Evolutionary conservation across 2,329 filamentous ascomycete species (phyloP).

Genomic region (Cercospora sp.): DNA sequence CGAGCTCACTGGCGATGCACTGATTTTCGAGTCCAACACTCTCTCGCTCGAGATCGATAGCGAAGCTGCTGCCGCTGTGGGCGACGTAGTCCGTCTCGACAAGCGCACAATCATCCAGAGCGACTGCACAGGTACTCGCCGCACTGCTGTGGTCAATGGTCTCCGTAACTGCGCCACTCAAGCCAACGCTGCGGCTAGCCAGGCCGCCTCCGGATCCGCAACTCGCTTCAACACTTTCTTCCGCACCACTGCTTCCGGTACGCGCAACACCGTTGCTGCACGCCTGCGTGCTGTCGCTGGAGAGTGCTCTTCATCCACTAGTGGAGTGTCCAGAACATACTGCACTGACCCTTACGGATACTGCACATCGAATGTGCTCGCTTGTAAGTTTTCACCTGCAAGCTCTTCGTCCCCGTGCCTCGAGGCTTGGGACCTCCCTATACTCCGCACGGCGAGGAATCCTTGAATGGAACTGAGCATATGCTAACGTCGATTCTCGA

Average conservation of each 20-base stretch:
- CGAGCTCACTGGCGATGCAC: not conserved
- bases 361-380: not conserved
- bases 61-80: not conserved
- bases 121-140: conserved; percentile 1
- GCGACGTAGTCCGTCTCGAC: not conserved
- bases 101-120: not conserved
- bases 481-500: not conserved
- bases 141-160: not conserved
- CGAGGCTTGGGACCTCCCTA: too few species aligned
- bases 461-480: not conserved
- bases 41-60: not conserved
- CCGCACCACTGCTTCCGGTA: not conserved
- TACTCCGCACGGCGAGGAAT: not conserved
- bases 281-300: not conserved
- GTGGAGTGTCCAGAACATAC: not conserved
- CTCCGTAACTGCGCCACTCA: conserved; percentile 1
- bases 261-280: not conserved
- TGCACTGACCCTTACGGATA: conserved; percentile 1
- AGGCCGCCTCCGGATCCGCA: not conserved
- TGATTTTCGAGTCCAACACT: not conserved
- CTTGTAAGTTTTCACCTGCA: not conserved
- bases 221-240: conserved; percentile 6
- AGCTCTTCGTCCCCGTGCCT: not conserved
- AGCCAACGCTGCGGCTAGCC: not conserved
- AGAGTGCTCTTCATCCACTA: not conserved